A percentile compares a stretch with the other conserved stretches of the same genome.
Conservation (phyloP, 441 rosid genomes). For the Adansonia grandidieri region DNA sequence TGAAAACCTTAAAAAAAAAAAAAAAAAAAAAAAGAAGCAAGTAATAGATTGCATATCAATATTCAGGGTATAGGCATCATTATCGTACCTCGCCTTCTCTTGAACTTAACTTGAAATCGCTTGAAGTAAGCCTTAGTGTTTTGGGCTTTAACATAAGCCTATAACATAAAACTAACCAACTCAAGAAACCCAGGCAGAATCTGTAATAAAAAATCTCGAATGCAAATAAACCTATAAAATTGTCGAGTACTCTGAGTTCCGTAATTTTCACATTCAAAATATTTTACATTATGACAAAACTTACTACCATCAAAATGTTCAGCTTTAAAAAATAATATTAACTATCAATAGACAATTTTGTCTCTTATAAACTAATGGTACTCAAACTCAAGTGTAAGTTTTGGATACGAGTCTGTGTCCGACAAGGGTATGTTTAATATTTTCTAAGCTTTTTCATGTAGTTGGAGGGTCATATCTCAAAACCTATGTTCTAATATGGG, state of each 20-base stretch:
- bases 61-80: no score
- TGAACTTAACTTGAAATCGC: constrained; percentile 72
- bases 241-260: not conserved
- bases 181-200: not conserved
- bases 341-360: not conserved
- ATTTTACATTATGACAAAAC: constrained; percentile 11
- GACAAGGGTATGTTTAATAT: no score
- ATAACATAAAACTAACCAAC: not conserved
- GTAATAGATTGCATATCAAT: not conserved
- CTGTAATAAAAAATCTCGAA: not conserved
- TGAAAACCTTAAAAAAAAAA: not conserved
- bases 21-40: no score
- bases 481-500: no score
- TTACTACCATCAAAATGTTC: not conserved
- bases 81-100: constrained; percentile 64
- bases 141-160: constrained; percentile 63
- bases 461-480: no score
- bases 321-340: not conserved
- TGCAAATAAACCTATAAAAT: not conserved
- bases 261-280: not conserved
- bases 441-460: no score
- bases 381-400: no score
- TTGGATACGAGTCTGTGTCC: no score
- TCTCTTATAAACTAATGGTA: not conserved
- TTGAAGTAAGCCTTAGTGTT: constrained; percentile 63